Evolutionary conservation across 2,329 filamentous ascomycete species (phyloP), one percentile per base, ranked within the genome.

Genomic region (Talaromyces rugulosus): DNA sequence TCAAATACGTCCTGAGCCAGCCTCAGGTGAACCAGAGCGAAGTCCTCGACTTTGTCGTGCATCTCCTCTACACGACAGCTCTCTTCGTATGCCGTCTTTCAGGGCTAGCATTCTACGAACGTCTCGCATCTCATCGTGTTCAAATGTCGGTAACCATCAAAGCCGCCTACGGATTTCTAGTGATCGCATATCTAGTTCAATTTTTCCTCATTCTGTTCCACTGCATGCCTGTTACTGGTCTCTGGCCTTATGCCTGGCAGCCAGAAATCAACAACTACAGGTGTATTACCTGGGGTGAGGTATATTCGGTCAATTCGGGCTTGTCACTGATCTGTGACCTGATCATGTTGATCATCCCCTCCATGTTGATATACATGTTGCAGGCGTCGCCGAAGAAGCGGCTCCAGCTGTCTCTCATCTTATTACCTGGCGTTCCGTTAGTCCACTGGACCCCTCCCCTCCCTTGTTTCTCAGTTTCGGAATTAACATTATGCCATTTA

Each of bases 241-340:
- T 81, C 1, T 84, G 82, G 82, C 82, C 82, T 0, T 84, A 84
- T 58, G 74, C 69, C 1, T 84, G 77, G 74, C 80, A 84, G 64
- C 67, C 71, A 0, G 74, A 74, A 8, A 70, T 66, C 11, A 70
- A 69, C 1, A 63, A 74, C 2, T 84, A 80, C 64, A 73, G 66
- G 0, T 84, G 82, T 63, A 63, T 83, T 50, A 70, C 77, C 16
- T 84, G 82, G 82, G 82, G 81, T 0, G 60, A 82, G 2, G 81
- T 84, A 0, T 84, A 84, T 64, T 77, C 78, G 7, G 78, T 81
- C 28, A 84, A 83, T 66, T 82, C 81, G 9, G 74, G 71, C 0
- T 69, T 83, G 2, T 83, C 81, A 1, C 69, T 84, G 8, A 63
- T 81, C 1, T 83, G 81, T 67, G 82, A 84, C 57, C 63, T 83